Base-by-base conservation (phyloP, 2,329 filamentous ascomycete species). In the Fusarium coicis region DNA sequence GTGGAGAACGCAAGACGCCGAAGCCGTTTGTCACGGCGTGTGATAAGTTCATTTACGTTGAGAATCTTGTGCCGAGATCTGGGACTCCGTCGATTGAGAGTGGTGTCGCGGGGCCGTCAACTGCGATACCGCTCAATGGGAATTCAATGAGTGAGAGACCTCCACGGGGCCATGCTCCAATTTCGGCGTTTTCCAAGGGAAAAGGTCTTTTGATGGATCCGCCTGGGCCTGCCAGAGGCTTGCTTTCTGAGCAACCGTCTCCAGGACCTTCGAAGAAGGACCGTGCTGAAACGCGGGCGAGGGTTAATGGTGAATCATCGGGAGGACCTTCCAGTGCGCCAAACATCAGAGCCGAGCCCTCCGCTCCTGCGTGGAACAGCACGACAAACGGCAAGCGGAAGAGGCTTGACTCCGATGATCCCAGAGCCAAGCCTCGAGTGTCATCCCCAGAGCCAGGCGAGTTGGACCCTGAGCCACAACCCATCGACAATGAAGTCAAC, bases 1-100 rank as follows among this genome's bases (percentile, higher is more conserved):
- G 77, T n/a, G 80, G 81, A 10, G 76, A 80, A 49, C 61, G 70
- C 6, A 80, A 79, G 66, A 81, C 81, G 3, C 80, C 80, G 1
- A 68, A 74, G 43, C 76, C 81, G 0, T 79, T 82, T 26, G 77
- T 81, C 18, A 70, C 69, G 1, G 80, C 80, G 21, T 82, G 79
- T 67, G 79, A 82, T 64, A 80, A 78, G 64, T 82, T 82, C 42
- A 77, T 80, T 26, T 80, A 81, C 44, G 63, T 75, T 12, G 77
- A 78, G 50, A 77, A 78, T 23, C 70, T 78, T 0, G 26, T 39
- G 10, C 56, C 59, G 5, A 34, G 44, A 21, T 40, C 42, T 28
- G 49, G 44, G 2, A 37, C 43, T 1, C 30, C 19, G 1, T 49
- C 44, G 1, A 19, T 37, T 4, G 37, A 43, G 4, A 10, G 6